Evolutionary conservation across 192 early-diverging fungal genomes (phyloP).

Genomic region (Entomortierella lignicola): DNA sequence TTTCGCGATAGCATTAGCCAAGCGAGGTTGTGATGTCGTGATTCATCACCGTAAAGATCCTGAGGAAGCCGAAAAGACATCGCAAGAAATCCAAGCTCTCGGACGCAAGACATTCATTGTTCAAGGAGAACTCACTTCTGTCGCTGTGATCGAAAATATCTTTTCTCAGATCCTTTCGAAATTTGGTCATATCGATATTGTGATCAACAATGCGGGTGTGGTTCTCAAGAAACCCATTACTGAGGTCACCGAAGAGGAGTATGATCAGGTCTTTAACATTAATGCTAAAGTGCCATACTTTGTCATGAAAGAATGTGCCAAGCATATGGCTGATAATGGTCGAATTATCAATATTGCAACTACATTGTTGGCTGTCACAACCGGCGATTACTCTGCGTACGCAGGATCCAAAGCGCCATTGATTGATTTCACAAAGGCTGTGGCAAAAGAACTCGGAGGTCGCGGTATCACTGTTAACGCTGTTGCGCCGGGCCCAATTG

Average conservation of each 20-base stretch:
- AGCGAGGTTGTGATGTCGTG: conserved; percentile 43
- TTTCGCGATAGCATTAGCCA: conserved; percentile 47
- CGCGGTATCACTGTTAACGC: conserved; percentile 57
- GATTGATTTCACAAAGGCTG: conserved; percentile 49
- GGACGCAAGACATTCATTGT: conserved; percentile 47
- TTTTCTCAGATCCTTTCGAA: conserved; percentile 35
- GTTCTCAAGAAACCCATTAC: conserved; percentile 46
- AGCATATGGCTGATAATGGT: conserved; percentile 48
- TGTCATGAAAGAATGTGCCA: conserved; percentile 48
- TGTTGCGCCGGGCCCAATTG: conserved; percentile 51
- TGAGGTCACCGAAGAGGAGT: conserved; percentile 47
- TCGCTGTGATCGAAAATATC: conserved; percentile 31
- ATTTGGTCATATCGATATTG: conserved; percentile 54
- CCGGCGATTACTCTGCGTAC: conserved; percentile 41
- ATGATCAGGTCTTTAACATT: conserved; percentile 46
- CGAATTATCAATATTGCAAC: conserved; percentile 58
- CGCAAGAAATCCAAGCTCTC: conserved; percentile 32
- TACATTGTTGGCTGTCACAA: conserved; percentile 37
- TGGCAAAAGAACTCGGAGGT: conserved; percentile 46
- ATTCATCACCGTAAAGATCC: conserved; percentile 50
- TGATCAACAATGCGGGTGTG: conserved; percentile 54
- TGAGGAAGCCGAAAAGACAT: conserved; percentile 32
- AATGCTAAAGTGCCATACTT: conserved; percentile 58
- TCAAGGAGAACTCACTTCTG: conserved; percentile 44
- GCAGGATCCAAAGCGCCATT: conserved; percentile 52